Percentiles rank a stretch among this genome's conserved stretches.
These are phyloP conservation scores for Hypoxylon sp. DNA, from an alignment of 2,329 filamentous ascomycete species.

Conservation along the genomic window DNA sequence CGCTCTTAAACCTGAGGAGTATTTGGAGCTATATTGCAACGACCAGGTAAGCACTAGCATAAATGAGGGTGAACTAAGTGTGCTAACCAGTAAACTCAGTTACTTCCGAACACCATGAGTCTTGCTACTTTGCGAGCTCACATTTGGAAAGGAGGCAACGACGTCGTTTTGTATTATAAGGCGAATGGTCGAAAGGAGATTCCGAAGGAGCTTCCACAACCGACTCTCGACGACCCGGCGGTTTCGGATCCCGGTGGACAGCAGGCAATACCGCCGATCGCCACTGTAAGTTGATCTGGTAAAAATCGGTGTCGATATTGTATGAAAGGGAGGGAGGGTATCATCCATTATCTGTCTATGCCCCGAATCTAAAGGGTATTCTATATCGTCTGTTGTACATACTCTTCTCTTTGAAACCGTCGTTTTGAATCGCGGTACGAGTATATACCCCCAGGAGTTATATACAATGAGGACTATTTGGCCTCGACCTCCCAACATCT, in stretches of 20 bases:
- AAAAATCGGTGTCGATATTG: conserved; percentile 10
- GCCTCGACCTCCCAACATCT: conserved; percentile 14
- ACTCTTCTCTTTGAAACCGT: conserved; percentile 20
- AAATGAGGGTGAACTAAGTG: neutral
- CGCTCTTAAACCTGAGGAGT: conserved; percentile 85
- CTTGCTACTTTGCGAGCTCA: conserved; percentile 93
- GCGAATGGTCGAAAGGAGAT: conserved; percentile 86
- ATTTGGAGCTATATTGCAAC: conserved; percentile 95
- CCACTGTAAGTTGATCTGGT: conserved; percentile 34
- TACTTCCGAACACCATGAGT: conserved; percentile 86
- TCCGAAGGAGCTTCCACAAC: conserved; percentile 54
- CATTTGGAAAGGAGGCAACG: conserved; percentile 94
- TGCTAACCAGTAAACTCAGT: conserved; percentile 57
- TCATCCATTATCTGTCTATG: conserved; percentile 49
- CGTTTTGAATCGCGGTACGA: conserved; percentile 21
- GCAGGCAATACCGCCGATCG: conserved; percentile 37
- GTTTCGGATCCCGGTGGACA: conserved; percentile 43
- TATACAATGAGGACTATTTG: conserved; percentile 34
- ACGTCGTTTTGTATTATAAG: conserved; percentile 92
- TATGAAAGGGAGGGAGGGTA: conserved; percentile 46
- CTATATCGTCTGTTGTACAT: conserved; percentile 43
- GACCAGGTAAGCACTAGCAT: conserved; percentile 76
- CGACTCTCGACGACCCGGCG: conserved; percentile 38
- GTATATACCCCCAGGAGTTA: conserved; percentile 33
- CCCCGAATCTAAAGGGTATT: conserved; percentile 43